A percentile compares a stretch with the other conserved stretches of the same genome.
phyloP scores from a whole-genome alignment of 1,139 yeast species.

The Hyphopichia burtonii region DNA sequence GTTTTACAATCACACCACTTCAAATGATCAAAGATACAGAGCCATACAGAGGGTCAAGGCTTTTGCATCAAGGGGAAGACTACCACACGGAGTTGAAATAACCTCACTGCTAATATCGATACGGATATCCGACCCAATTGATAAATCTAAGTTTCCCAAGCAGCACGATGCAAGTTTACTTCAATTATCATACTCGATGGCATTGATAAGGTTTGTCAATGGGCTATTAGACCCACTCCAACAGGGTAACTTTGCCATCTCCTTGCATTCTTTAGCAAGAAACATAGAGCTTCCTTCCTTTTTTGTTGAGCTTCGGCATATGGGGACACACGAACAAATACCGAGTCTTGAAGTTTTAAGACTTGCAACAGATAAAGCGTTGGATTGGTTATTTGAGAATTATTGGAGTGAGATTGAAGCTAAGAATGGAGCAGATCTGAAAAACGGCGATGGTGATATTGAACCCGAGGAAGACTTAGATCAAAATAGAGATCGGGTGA shows the following conservation, averaged over 20 bases:
- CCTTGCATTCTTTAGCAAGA: conserved; percentile 73
- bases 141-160: conserved; percentile 11
- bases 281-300: conserved; percentile 69
- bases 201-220: conserved; percentile 83
- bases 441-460: conserved; percentile 11
- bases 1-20: conserved; percentile 47
- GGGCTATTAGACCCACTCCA: conserved; percentile 89
- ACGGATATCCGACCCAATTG: conserved; percentile 42
- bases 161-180: conserved; percentile 25
- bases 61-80: conserved; percentile 35
- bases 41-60: conserved; percentile 50
- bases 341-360: conserved; percentile 73
- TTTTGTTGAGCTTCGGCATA: conserved; percentile 89
- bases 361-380: conserved; percentile 54
- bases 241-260: conserved; percentile 73
- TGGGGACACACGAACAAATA: conserved; percentile 84
- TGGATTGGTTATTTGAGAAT: conserved; percentile 70
- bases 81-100: conserved; percentile 51
- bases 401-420: conserved; percentile 63
- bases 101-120: conserved; percentile 65
- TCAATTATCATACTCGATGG: conserved; percentile 68
- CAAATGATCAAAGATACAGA: conserved; percentile 21
- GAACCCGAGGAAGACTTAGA: conserved; percentile 14
- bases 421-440: background rate
- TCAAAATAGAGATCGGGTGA: conserved; percentile 17